phyloP scores from a whole-genome alignment of 208 protist genomes.

The Trypanosoma boissoni region DNA sequence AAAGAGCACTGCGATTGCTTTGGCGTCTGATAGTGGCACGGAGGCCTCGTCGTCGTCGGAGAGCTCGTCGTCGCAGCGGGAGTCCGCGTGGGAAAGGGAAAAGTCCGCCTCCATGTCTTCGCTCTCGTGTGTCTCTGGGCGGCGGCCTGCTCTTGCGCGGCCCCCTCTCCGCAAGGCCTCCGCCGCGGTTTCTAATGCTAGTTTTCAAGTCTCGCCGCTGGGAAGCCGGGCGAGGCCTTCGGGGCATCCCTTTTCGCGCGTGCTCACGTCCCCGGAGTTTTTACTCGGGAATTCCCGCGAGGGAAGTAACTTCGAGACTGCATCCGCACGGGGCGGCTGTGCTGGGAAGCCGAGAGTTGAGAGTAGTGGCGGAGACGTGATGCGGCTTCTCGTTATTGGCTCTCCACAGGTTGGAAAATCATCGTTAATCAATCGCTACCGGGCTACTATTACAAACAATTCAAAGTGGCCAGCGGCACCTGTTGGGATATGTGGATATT shows the following conservation, averaged over 20 bases:
- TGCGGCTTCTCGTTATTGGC: slow-evolving; percentile 78
- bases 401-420: slow-evolving; percentile 79
- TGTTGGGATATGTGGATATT: slow-evolving; percentile 75
- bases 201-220: too few relatives aligned
- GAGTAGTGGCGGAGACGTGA: slow-evolving; percentile 18
- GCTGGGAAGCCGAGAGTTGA: background rate
- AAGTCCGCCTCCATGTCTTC: too few relatives aligned
- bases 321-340: background rate
- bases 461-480: slow-evolving; percentile 70
- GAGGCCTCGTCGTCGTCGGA: background rate
- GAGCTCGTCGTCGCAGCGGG: background rate
- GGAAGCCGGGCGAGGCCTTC: too few relatives aligned
- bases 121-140: too few relatives aligned
- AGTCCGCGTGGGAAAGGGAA: too few relatives aligned
- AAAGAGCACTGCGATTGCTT: background rate
- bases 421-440: slow-evolving; percentile 73
- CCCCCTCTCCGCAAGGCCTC: too few relatives aligned
- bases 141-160: too few relatives aligned
- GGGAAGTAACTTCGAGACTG: too few relatives aligned
- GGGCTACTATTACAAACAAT: slow-evolving; percentile 51
- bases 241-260: too few relatives aligned
- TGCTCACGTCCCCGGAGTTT: too few relatives aligned
- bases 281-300: too few relatives aligned
- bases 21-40: slow-evolving; percentile 12
- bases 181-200: too few relatives aligned